These are phyloP conservation scores for Fomitopsis pinicola DNA, from an alignment of 1,284 basidiomycete genomes.

Conservation along the genomic window DNA sequence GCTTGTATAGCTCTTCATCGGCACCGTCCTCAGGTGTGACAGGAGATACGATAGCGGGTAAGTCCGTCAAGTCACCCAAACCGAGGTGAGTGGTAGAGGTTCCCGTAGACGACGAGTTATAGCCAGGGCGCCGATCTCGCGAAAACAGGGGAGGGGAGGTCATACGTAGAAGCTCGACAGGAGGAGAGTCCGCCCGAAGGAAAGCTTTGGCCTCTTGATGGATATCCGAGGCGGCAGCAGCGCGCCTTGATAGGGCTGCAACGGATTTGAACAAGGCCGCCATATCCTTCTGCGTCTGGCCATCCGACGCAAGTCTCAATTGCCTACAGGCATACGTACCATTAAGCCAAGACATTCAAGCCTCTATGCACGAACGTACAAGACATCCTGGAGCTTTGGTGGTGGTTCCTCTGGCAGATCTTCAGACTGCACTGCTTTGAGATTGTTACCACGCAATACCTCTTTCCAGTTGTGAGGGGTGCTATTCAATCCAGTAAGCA, in stretches of 20 bases:
- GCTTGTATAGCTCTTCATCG: conserved; percentile 36
- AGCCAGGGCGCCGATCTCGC: conserved; percentile 25
- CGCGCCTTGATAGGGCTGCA: conserved; percentile 6
- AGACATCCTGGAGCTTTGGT: conserved; percentile 10
- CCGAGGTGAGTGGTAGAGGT: neutral
- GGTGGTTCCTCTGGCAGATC: neutral
- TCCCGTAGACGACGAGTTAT: neutral
- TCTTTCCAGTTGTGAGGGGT: conserved; percentile 5
- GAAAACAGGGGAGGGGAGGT: conserved; percentile 46
- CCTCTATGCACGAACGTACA: conserved; percentile 11
- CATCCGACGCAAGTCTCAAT: conserved; percentile 29
- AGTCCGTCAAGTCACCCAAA: conserved; percentile 23
- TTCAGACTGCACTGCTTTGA: conserved; percentile 4
- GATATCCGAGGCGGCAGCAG: neutral
- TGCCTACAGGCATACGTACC: conserved; percentile 21
- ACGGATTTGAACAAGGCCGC: conserved; percentile 14
- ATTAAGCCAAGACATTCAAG: neutral
- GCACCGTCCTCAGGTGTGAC: conserved; percentile 32
- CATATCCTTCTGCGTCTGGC: conserved; percentile 19
- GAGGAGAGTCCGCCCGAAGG: conserved; percentile 29
- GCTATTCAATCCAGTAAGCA: neutral
- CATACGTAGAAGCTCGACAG: conserved; percentile 25
- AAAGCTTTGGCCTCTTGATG: conserved; percentile 29
- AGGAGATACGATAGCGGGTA: conserved; percentile 22
- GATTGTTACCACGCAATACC: conserved; percentile 4